Evolutionary conservation across 768 basidiomycete species (phyloP), one percentile per base, ranked within the genome.

Genomic region (Psilocybe cyanescens): DNA sequence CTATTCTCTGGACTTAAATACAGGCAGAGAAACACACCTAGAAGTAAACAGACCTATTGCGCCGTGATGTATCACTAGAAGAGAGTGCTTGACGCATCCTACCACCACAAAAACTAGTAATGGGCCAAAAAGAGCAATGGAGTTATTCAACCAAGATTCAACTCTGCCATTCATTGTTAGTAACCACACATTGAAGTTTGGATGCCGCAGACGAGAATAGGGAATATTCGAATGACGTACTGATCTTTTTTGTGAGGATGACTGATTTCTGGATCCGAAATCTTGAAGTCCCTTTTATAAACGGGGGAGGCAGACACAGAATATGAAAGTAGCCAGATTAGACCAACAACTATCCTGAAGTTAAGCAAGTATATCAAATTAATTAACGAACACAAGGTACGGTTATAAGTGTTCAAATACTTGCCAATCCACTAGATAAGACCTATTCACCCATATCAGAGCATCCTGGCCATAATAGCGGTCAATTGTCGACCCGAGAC

Each of bases 351-450:
- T 52, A 69, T 49, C 79, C 79, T 81, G 51, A 39, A 14, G 7
- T 39, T 14, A 14, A 39, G 14, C 37, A 39, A 39, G 14, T 16
- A 17, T 46, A 53, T 17, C 28, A 29, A 28, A 54, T 46, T 37
- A 41, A 44, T 44, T 44, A 53, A 8, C 28, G 29, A 28, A 48
- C 14, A 8, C 14, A 8, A 31, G 45, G 30, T 35, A 33, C 12
- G 8, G 31, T 46, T 24, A 46, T 47, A 17, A 39, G 47, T 41
- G 35, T 12, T 41, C 17, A n/a, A 17, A 56, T 39, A 53, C 68
- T 65, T 67, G 83, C 87, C 88, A 89, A 68, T 89, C 88, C 4
- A 79, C 55, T 9, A 79, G 24, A 67, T 87, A 88, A 9, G 81
- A 77, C 59, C 71, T 70, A 63, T 80, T 75, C 44, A 77, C 70